Base-by-base conservation (phyloP, 169 alveolate genomes). In the Plasmodium malariae region DNA sequence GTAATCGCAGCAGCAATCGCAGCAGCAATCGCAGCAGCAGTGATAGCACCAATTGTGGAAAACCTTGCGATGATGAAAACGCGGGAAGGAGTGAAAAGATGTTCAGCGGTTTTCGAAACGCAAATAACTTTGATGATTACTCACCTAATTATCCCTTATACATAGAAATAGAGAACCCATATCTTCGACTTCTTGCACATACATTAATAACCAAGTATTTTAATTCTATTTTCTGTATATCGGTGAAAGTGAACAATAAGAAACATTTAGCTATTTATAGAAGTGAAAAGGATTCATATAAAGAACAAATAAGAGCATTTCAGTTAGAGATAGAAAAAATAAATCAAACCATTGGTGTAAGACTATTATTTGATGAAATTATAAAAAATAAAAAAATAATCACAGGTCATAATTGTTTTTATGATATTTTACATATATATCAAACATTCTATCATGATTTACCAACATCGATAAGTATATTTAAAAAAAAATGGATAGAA, bases 371-470 rank as follows among this genome's bases (percentile, higher is more conserved):
- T 37, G 98, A 96, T 73, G 96, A 83, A 65, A 89, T 95, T 11
- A 62, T 93, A 21, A 72, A 76, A 71, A 36, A 80, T 65, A 72
- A 74, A 34, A 94, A 94, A 67, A 88, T 95, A 21, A 74, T 96
- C 1, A 96, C 95, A 4, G 98, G 98, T 54, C 98, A 96, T 92
- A 95, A 95, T 92, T 96, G 98, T 65, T 96, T 96, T 85, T 95
- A 95, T 74, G 98, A 96, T 74, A 76, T 96, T 49, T 73, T 95
- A 57, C 98, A 96, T 85, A 76, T 96, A 67, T 95, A 93, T 88
- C 98, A 96, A 54, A 94, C 96, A 30, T 95, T 95, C 76, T 94
- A 92, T 88, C 95, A 95, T 28, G 97, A 94, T 11, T 78, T 96
- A 43, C 97, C 98, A 12, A 94, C 92, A 12, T 60, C 93, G 0